Percentiles rank a stretch among this genome's conserved stretches.
These are phyloP conservation scores for Phyllosticta paracitricarpa DNA, from an alignment of 2,329 filamentous ascomycete genomes.

Conservation along the genomic window DNA sequence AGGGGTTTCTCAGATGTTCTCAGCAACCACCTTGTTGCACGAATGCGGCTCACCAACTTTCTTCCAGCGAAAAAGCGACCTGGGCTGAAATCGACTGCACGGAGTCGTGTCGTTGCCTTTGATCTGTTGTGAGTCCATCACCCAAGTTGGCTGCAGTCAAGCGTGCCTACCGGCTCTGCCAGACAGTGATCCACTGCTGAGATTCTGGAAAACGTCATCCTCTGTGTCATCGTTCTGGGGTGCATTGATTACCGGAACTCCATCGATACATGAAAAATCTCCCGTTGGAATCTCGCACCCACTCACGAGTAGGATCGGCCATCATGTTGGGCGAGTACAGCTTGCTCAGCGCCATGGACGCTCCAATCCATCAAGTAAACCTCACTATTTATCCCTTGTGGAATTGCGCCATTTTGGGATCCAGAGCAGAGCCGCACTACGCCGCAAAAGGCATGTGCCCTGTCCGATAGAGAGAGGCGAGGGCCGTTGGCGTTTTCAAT, in stretches of 20 bases:
- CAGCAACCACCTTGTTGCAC: background rate
- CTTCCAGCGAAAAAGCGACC: background rate
- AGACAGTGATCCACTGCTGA: background rate
- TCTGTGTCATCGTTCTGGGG: background rate
- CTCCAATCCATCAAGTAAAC: background rate
- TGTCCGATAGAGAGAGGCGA: background rate
- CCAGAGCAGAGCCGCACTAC: background rate
- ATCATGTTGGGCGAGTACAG: background rate
- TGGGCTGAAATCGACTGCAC: background rate
- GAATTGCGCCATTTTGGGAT: background rate
- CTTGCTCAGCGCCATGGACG: background rate
- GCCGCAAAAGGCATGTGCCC: background rate
- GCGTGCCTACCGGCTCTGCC: background rate
- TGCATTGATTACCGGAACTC: background rate
- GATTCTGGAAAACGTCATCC: background rate
- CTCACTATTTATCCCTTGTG: background rate
- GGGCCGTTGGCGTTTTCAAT: background rate
- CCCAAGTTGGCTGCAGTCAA: background rate
- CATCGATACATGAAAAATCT: background rate
- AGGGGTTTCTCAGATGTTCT: background rate
- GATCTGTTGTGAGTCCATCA: background rate
- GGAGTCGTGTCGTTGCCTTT: background rate
- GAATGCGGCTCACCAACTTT: background rate
- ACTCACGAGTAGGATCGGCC: background rate
- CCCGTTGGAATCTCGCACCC: background rate